A percentile compares a stretch with the other conserved stretches of the same genome.
Evolutionary conservation across 139 green algal genomes (phyloP).

Genomic region (Picochlorum sp.): DNA sequence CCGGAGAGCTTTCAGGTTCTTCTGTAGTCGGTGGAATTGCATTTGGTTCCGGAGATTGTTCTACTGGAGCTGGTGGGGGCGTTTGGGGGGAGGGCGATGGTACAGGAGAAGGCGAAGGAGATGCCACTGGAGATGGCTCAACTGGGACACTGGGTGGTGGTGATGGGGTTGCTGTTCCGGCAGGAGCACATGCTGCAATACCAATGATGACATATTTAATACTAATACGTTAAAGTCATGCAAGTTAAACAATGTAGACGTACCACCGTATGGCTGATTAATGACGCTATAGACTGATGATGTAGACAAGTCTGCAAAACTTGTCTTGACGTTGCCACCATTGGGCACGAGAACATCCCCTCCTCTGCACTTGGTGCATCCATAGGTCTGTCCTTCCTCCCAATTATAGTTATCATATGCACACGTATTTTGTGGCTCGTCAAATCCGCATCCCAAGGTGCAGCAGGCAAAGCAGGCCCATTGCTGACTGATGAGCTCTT

Average conservation of each 20-base stretch:
- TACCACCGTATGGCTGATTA: constrained; percentile 7
- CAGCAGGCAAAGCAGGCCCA: constrained; percentile 7
- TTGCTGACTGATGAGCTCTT: constrained; percentile 5
- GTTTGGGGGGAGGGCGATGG: constrained; percentile 1
- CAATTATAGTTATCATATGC: not conserved
- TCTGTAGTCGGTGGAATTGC: not conserved
- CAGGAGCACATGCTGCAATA: constrained; percentile 9
- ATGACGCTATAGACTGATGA: constrained; percentile 4
- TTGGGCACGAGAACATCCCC: not conserved
- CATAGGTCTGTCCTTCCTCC: constrained; percentile 1
- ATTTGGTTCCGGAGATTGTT: not conserved
- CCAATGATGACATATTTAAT: too few relatives aligned
- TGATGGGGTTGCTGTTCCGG: not conserved
- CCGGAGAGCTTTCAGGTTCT: not conserved
- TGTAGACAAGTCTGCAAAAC: constrained; percentile 6
- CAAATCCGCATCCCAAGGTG: constrained; percentile 2
- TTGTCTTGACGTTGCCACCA: constrained; percentile 7
- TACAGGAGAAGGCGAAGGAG: not conserved
- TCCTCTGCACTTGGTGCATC: constrained; percentile 7
- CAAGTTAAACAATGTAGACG: too few relatives aligned
- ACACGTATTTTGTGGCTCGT: not conserved
- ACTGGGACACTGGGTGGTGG: not conserved
- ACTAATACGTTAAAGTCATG: too few relatives aligned
- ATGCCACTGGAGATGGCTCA: constrained; percentile 5
- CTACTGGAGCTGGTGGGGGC: not conserved